phyloP scores from a whole-genome alignment of 225 moss, liverwort and hornwort species.

The Neckera pumila region DNA sequence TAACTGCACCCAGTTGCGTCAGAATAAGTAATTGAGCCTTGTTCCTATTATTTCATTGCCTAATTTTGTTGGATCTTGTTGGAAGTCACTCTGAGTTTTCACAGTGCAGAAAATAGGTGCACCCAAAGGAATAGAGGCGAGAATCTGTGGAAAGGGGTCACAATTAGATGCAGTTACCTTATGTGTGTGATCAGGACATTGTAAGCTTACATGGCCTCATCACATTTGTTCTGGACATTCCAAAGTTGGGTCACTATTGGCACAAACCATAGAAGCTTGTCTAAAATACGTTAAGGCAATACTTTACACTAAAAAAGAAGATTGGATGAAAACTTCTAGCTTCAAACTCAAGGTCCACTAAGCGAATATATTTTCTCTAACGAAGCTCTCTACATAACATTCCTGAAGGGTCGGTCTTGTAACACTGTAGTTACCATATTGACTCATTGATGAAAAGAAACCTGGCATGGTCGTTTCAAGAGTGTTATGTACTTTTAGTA shows the following conservation, averaged over 20 bases:
- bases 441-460: background rate
- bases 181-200: background rate
- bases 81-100: background rate
- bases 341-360: background rate
- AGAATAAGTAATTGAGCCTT: background rate
- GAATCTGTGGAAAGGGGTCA: background rate
- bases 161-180: background rate
- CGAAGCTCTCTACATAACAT: background rate
- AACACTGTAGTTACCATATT: background rate
- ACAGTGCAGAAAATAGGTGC: background rate
- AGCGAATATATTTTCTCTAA: background rate
- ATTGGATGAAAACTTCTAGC: background rate
- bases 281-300: background rate
- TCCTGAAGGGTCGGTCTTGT: background rate
- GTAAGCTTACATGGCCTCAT: background rate
- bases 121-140: background rate
- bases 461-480: background rate
- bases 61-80: background rate
- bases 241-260: background rate
- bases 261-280: background rate
- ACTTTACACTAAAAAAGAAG: background rate
- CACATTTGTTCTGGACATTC: background rate
- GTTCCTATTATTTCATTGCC: background rate
- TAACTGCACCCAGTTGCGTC: background rate
- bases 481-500: background rate